phyloP scores from a whole-genome alignment of 2,329 filamentous ascomycete species.

The Beauveria medogensis region DNA sequence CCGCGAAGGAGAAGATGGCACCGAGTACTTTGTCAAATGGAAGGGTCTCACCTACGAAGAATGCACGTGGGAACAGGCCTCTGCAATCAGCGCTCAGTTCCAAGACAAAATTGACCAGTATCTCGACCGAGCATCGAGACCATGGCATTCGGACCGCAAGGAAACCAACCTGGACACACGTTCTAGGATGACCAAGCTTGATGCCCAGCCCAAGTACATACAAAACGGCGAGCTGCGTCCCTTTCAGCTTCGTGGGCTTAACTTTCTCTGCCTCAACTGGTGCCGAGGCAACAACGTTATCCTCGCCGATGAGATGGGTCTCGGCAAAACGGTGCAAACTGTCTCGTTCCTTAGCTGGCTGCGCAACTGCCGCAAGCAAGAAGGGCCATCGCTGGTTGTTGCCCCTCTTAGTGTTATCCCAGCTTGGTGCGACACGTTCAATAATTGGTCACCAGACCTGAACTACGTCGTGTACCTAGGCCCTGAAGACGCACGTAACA shows the following conservation, averaged over 20 bases:
- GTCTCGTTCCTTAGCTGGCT: slow-evolving; percentile 97
- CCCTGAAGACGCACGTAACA: slow-evolving; percentile 74
- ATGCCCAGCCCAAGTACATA: slow-evolving; percentile 79
- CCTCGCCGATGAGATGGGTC: slow-evolving; percentile 95
- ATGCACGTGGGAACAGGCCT: slow-evolving; percentile 84
- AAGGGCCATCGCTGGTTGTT: slow-evolving; percentile 94
- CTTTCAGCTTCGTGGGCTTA: slow-evolving; percentile 89
- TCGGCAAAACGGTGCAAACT: slow-evolving; percentile 96
- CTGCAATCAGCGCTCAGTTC: slow-evolving; percentile 67
- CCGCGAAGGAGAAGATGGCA: slow-evolving; percentile 68
- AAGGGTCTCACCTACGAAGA: slow-evolving; percentile 88
- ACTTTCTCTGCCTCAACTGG: slow-evolving; percentile 96
- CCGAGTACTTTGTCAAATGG: slow-evolving; percentile 95
- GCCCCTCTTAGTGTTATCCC: slow-evolving; percentile 95
- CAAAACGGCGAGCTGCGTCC: slow-evolving; percentile 76
- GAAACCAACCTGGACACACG: slow-evolving; percentile 72
- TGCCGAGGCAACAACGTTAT: slow-evolving; percentile 91
- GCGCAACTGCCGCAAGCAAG: slow-evolving; percentile 77
- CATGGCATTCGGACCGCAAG: slow-evolving; percentile 69
- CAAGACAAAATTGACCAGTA: slow-evolving; percentile 90
- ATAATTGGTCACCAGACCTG: slow-evolving; percentile 88
- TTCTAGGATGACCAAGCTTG: slow-evolving; percentile 62
- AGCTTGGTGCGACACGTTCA: slow-evolving; percentile 96
- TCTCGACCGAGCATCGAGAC: slow-evolving; percentile 71
- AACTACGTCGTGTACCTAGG: slow-evolving; percentile 98